phyloP scores from a whole-genome alignment of 306 rosid species.

The Glycine tomentella region DNA sequence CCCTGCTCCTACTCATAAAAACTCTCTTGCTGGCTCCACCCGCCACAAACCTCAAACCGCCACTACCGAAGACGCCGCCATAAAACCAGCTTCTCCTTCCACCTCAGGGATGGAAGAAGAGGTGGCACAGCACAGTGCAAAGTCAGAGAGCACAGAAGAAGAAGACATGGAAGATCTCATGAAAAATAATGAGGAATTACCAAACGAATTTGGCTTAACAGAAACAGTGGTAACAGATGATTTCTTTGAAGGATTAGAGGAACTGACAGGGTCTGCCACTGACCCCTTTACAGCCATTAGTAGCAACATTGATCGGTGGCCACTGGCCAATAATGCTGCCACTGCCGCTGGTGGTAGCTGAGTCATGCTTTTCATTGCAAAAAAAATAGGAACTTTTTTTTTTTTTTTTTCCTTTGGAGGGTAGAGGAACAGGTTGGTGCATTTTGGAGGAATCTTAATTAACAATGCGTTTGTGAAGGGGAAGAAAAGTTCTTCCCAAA shows the following conservation, averaged over 20 bases:
- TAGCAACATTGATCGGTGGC: too few species aligned
- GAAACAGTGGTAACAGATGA: too few species aligned
- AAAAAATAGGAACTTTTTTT: conserved; percentile 27
- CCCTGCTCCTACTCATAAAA: conserved; percentile 93
- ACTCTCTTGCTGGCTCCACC: conserved; percentile 97
- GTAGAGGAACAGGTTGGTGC: conserved; percentile 10
- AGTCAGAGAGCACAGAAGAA: conserved; percentile 59
- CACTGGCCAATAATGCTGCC: too few species aligned
- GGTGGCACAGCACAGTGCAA: conserved; percentile 45
- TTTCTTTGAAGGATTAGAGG: too few species aligned
- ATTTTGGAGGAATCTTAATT: conserved; percentile 52
- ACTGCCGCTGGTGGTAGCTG: too few species aligned
- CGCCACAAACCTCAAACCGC: conserved; percentile 70
- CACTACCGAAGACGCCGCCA: conserved; percentile 44
- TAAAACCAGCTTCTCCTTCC: conserved; percentile 55
- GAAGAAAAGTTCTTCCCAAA: conserved; percentile 46
- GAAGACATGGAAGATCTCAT: too few species aligned
- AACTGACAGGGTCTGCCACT: too few species aligned
- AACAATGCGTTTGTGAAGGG: conserved; percentile 43
- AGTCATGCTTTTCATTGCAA: neutral
- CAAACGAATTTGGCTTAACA: too few species aligned
- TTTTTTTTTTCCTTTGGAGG: neutral
- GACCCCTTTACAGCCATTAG: too few species aligned
- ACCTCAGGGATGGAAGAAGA: conserved; percentile 62
- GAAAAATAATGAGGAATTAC: too few species aligned